These are phyloP conservation scores for Verticillium nonalfalfae DNA, from an alignment of 2,329 filamentous ascomycete species.

Conservation along the genomic window DNA sequence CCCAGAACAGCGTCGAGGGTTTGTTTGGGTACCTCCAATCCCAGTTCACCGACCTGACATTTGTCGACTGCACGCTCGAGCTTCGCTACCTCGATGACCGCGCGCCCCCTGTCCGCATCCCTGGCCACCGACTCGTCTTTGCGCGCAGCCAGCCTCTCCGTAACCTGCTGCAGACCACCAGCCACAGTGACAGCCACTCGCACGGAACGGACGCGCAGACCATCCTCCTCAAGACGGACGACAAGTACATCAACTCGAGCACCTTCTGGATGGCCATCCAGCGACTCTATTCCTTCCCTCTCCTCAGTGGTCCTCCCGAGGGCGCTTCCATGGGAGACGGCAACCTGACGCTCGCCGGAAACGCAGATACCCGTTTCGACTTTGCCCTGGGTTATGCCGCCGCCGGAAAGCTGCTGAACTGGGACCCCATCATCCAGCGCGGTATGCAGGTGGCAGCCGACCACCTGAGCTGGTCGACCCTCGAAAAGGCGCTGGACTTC, in stretches of 20 bases:
- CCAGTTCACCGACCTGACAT: conserved; percentile 26
- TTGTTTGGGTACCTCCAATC: conserved; percentile 31
- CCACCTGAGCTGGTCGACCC: conserved; percentile 55
- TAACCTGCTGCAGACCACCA: conserved; percentile 13
- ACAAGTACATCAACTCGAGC: conserved; percentile 48
- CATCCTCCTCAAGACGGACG: conserved; percentile 40
- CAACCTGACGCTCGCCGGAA: conserved; percentile 27
- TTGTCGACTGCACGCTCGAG: conserved; percentile 40
- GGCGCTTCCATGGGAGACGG: conserved; percentile 20
- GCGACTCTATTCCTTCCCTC: conserved; percentile 47
- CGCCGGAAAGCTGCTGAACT: conserved; percentile 51
- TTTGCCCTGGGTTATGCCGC: conserved; percentile 60
- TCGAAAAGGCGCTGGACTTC: conserved; percentile 57
- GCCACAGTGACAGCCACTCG: conserved; percentile 1
- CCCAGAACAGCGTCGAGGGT: conserved; percentile 20
- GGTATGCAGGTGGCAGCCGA: conserved; percentile 54
- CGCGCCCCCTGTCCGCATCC: conserved; percentile 32
- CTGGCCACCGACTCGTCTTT: conserved; percentile 49
- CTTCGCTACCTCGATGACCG: conserved; percentile 35
- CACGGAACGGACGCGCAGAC: conserved; percentile 19
- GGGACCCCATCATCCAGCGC: conserved; percentile 47
- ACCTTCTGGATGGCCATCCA: conserved; percentile 52
- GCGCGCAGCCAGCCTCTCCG: conserved; percentile 40
- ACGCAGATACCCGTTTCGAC: conserved; percentile 36
- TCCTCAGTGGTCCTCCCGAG: conserved; percentile 29